Conservation (phyloP, 2,329 filamentous ascomycete species). For the Xylaria sp. region DNA sequence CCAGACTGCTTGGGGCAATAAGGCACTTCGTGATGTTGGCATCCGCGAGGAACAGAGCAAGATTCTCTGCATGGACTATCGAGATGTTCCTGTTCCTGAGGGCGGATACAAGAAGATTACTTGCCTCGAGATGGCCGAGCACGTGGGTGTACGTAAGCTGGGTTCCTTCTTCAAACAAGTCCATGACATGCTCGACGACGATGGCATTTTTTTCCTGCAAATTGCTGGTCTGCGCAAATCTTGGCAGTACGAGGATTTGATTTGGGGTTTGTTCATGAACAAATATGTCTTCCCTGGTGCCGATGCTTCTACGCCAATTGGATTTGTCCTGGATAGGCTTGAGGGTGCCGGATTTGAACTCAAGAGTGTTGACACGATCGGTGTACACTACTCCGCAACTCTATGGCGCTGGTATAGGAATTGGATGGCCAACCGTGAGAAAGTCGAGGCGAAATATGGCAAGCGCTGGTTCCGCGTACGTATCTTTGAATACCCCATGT, state of each 20-base stretch:
- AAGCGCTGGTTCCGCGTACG: constrained; percentile 93
- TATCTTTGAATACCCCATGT: constrained; percentile 39
- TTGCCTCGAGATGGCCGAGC: constrained; percentile 98
- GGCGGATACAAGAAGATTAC: constrained; percentile 94
- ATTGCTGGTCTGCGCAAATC: constrained; percentile 91
- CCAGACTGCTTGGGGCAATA: constrained; percentile 97
- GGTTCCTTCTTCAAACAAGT: constrained; percentile 83
- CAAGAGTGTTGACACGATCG: constrained; percentile 91
- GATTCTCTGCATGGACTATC: constrained; percentile 96
- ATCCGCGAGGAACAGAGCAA: constrained; percentile 88
- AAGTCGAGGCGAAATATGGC: constrained; percentile 95
- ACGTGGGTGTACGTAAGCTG: constrained; percentile 94
- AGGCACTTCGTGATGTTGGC: constrained; percentile 81
- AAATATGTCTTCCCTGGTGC: constrained; percentile 99
- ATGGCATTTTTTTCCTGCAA: constrained; percentile 95
- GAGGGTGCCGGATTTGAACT: constrained; percentile 91
- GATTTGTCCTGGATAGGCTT: constrained; percentile 84
- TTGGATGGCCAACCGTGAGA: constrained; percentile 94
- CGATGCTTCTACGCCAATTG: constrained; percentile 92
- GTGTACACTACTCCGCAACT: constrained; percentile 96
- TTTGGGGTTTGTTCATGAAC: constrained; percentile 99
- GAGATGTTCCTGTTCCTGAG: constrained; percentile 84
- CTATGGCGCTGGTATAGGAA: constrained; percentile 99
- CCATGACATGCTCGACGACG: constrained; percentile 94
- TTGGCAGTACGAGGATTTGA: constrained; percentile 98